These are phyloP conservation scores for Pseudotsuga menziesii DNA, from an alignment of 75 land plant genomes.

Conservation along the genomic window DNA sequence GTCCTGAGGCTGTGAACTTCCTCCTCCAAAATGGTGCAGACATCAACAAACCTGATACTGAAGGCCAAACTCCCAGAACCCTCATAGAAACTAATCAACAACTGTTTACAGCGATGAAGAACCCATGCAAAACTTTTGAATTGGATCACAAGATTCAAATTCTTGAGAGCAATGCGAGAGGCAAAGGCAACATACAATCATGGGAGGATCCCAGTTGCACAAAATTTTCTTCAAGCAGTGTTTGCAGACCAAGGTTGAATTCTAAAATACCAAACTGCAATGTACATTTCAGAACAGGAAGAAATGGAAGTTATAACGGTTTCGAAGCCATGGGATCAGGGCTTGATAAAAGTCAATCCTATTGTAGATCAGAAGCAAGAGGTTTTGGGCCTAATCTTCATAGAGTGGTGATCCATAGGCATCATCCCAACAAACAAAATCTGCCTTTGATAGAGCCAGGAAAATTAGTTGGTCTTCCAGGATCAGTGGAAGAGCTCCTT, in stretches of 20 bases:
- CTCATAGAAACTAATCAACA: constrained; percentile 10
- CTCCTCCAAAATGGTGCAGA: constrained; percentile 54
- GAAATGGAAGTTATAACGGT: not conserved
- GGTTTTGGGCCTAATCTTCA: not conserved
- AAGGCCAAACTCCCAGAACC: constrained; percentile 42
- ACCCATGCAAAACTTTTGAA: not conserved
- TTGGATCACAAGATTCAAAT: constrained; percentile 2
- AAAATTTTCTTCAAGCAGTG: not conserved
- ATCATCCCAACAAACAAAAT: not conserved
- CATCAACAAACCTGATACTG: constrained; percentile 23
- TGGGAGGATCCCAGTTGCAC: not conserved
- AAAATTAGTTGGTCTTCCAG: constrained; percentile 50
- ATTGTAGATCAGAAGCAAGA: not conserved
- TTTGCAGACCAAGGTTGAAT: not conserved
- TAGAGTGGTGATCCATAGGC: constrained; percentile 1
- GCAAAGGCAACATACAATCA: not conserved
- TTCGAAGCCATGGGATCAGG: not conserved
- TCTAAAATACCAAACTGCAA: not conserved
- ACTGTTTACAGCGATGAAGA: not conserved
- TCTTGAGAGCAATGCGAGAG: not conserved
- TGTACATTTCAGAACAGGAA: not conserved
- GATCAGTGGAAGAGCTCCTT: constrained; percentile 38
- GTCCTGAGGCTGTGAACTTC: constrained; percentile 41
- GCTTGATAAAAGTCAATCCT: not conserved
- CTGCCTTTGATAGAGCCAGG: constrained; percentile 11